phyloP scores from a whole-genome alignment of 1,139 yeast species.

The Debaryomycetaceae sp. region DNA sequence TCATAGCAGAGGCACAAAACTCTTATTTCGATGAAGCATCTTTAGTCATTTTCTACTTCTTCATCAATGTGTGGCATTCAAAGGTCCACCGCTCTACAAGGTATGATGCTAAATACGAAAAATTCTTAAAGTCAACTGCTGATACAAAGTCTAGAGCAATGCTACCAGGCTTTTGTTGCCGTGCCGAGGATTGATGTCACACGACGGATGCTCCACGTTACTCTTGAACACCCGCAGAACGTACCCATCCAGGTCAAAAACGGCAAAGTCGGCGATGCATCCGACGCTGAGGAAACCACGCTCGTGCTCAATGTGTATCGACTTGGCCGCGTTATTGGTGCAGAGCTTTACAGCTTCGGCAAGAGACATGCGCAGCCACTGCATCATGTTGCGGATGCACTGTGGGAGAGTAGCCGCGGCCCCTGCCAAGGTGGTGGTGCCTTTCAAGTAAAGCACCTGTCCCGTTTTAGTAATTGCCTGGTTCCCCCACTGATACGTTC shows the following conservation, averaged over 20 bases:
- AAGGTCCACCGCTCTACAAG: too few relatives aligned
- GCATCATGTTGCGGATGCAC: constrained; percentile 42
- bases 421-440: constrained; percentile 54
- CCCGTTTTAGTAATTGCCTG: constrained; percentile 42
- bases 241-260: constrained; percentile 34
- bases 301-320: constrained; percentile 30
- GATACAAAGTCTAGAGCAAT: too few relatives aligned
- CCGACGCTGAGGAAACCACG: constrained; percentile 46
- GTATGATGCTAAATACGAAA: too few relatives aligned
- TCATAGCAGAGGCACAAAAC: too few relatives aligned
- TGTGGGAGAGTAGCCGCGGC: constrained; percentile 48
- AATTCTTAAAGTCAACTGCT: too few relatives aligned
- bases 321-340: constrained; percentile 46
- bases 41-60: too few relatives aligned
- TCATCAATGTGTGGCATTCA: too few relatives aligned
- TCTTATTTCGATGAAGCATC: too few relatives aligned
- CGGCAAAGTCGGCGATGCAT: constrained; percentile 51
- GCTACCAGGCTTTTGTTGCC: too few relatives aligned
- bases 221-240: constrained; percentile 43
- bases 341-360: constrained; percentile 48
- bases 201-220: constrained; percentile 23
- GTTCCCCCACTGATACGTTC: constrained; percentile 38
- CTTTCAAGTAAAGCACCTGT: constrained; percentile 36
- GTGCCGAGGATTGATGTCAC: constrained; percentile 4
- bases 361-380: constrained; percentile 41